Conservation (phyloP, 164 flowering plant species). For the Houttuynia cordata region DNA sequence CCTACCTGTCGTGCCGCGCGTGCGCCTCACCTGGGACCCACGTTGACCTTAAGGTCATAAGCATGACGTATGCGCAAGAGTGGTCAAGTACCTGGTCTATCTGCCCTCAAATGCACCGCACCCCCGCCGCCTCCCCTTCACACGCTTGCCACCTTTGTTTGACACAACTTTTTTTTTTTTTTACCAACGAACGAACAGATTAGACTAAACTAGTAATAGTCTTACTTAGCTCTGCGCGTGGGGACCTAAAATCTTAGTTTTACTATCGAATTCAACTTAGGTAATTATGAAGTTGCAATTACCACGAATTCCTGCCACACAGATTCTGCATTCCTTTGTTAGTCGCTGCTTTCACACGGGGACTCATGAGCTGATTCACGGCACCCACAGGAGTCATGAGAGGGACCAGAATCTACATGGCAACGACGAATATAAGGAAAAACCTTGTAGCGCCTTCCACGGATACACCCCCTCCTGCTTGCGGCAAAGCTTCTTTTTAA, state of each 20-base stretch:
- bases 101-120: not conserved
- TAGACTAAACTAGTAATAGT: not conserved
- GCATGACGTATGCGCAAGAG: constrained; percentile 6
- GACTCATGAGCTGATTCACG: not conserved
- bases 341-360: not conserved
- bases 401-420: not conserved
- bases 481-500: no score
- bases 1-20: constrained; percentile 8
- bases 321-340: not conserved
- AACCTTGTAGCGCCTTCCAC: no score
- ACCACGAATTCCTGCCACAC: not conserved
- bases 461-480: no score
- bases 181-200: not conserved
- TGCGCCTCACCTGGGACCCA: constrained; percentile 6
- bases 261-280: no score
- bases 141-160: constrained; percentile 1
- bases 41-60: constrained; percentile 9
- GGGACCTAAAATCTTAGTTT: not conserved
- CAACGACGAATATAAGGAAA: not conserved
- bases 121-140: not conserved
- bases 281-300: no score
- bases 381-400: no score
- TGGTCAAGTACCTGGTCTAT: not conserved
- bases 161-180: no score
- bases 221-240: no score